Evolutionary conservation across 306 rosid species (phyloP), one percentile per base, ranked within the genome.

Genomic region (Bauhinia variegata): DNA sequence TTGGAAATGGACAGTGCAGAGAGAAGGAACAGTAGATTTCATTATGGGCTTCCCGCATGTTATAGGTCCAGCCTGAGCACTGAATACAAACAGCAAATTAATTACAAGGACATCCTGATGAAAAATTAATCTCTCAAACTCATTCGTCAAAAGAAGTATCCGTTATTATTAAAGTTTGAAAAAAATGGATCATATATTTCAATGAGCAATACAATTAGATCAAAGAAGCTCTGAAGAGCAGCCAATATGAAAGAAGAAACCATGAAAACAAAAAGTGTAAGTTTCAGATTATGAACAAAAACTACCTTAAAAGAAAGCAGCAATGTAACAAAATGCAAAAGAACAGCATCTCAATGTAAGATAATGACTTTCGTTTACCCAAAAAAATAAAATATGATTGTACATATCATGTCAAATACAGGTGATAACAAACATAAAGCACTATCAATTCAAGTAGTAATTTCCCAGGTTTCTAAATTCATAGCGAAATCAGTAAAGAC

Each of bases 41-140:
- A 83, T 10, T 68, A 86, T 79, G n/a, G 93, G 96, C 77, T 88
- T 91, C 34, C 75, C 69, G 48, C 91, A 88, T 1, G 76, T 59
- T 28, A 88, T 74, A 2, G 91, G 86, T 53, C 92, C 95, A 6
- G 82, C 71, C 72, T 77, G 75, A 71, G 76, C 78, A 57, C 85
- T 88, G 84, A 36, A 80, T 53, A 80, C 51, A 32, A 46, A 50
- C 5, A 1, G 16, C 30, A 46, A 50, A 37, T 33, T 47, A 57
- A 43, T 12, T 14, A 44, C 60, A 60, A 32, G 11, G 11, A 37
- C 28, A 62, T 44, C 39, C 67, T 15, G 47, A 54, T 5, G 52
- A 57, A 54, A 64, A 23, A n/a, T 30, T 31, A 33, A 41, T 30
- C 63, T 61, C 69, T 48, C 13, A 51, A 9, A 49, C 13, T 58